These are phyloP conservation scores for Schoenoplectus tabernaemontani DNA, from an alignment of 202 grass and related monocot species.

Conservation along the genomic window DNA sequence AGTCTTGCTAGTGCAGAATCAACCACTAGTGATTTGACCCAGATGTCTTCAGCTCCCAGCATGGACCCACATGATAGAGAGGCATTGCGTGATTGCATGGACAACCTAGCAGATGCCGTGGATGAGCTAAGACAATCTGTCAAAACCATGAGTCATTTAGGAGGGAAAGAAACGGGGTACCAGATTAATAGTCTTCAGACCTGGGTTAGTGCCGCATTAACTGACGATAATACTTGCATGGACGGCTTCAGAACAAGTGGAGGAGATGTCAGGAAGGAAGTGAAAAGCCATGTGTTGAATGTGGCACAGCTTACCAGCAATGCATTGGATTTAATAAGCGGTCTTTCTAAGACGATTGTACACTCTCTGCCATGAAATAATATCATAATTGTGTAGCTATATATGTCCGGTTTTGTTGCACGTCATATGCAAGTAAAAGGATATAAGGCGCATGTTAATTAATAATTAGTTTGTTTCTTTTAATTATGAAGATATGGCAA, in stretches of 20 bases:
- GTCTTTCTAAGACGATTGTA: slow-evolving; percentile 23
- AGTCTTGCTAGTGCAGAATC: slow-evolving; percentile 31
- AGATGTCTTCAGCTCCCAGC: slow-evolving; percentile 8
- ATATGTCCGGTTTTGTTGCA: background rate
- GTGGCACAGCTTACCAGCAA: slow-evolving; percentile 39
- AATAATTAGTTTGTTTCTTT: background rate
- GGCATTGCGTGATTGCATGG: slow-evolving; percentile 45
- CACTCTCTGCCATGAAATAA: slow-evolving; percentile 10
- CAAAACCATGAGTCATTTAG: slow-evolving; percentile 29
- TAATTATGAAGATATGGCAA: too few relatives aligned
- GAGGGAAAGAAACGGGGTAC: slow-evolving; percentile 10
- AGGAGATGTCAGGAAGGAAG: slow-evolving; percentile 34
- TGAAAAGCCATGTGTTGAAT: slow-evolving; percentile 32
- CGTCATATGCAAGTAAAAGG: background rate
- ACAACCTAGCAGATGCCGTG: slow-evolving; percentile 44
- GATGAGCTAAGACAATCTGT: slow-evolving; percentile 32
- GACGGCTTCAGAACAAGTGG: slow-evolving; percentile 43
- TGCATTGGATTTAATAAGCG: slow-evolving; percentile 56
- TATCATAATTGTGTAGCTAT: background rate
- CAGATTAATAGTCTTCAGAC: slow-evolving; percentile 44
- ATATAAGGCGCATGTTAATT: background rate
- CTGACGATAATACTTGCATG: slow-evolving; percentile 60
- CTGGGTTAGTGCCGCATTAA: slow-evolving; percentile 81
- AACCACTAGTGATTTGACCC: slow-evolving; percentile 21
- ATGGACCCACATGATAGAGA: slow-evolving; percentile 27